Evolutionary conservation across 2,329 filamentous ascomycete genomes (phyloP).

Genomic region (Sarocladium oryzae): DNA sequence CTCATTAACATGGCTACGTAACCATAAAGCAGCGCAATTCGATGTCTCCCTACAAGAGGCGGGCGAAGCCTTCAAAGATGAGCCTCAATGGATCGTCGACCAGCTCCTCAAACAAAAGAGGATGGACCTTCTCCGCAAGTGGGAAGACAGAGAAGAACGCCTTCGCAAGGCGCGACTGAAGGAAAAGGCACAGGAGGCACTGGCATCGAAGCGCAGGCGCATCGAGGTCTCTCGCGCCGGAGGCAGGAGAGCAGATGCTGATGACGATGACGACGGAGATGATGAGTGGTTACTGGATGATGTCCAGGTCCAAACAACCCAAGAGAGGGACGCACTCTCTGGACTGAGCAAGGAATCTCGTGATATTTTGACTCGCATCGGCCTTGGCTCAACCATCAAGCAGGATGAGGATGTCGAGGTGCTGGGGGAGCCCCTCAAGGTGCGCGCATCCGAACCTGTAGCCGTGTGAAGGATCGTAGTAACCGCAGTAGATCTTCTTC

Average conservation of each 20-base stretch:
- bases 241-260: conserved; percentile 12
- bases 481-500: conserved; percentile 63
- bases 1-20: conserved; percentile 83
- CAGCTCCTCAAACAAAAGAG: conserved; percentile 65
- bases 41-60: conserved; percentile 44
- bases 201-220: conserved; percentile 40
- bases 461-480: conserved; percentile 18
- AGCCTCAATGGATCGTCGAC: conserved; percentile 80
- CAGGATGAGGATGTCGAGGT: conserved; percentile 34
- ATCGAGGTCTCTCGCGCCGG: conserved; percentile 27
- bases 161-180: conserved; percentile 59
- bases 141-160: conserved; percentile 68
- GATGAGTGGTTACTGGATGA: conserved; percentile 71
- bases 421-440: conserved; percentile 62
- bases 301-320: conserved; percentile 42
- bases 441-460: conserved; percentile 23
- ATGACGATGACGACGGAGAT: conserved; percentile 53
- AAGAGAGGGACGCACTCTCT: conserved; percentile 34
- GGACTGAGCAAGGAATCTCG: conserved; percentile 69
- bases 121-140: conserved; percentile 57
- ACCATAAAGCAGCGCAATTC: conserved; percentile 60
- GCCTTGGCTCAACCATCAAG: conserved; percentile 28
- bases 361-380: conserved; percentile 63
- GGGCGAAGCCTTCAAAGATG: conserved; percentile 48
- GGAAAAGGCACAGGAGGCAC: conserved; percentile 49